phyloP scores from a whole-genome alignment of 2,329 filamentous ascomycete species.

The Drechslerella stenobrocha region DNA sequence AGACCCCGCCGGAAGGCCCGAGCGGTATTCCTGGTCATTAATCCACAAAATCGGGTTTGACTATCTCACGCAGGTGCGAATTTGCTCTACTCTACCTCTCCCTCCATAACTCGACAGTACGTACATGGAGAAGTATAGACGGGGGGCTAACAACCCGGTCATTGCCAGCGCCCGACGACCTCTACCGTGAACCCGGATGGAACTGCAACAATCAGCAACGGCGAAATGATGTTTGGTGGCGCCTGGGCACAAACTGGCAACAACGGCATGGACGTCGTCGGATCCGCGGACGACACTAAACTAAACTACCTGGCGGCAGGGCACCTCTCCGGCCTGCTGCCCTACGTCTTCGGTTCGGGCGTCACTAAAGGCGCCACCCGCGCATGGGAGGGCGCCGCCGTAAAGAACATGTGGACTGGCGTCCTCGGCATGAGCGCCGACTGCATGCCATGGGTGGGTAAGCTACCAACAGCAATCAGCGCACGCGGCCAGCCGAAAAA shows the following conservation, averaged over 20 bases:
- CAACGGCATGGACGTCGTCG: slow-evolving; percentile 59
- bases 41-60: slow-evolving; percentile 60
- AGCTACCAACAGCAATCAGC: slow-evolving; percentile 54
- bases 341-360: slow-evolving; percentile 56
- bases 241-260: slow-evolving; percentile 58
- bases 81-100: too few relatives aligned
- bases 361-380: slow-evolving; percentile 48
- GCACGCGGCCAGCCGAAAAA: slow-evolving; percentile 46
- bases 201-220: slow-evolving; percentile 45
- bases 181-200: slow-evolving; percentile 49
- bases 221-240: slow-evolving; percentile 63
- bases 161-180: slow-evolving; percentile 22
- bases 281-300: slow-evolving; percentile 59
- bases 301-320: slow-evolving; percentile 56
- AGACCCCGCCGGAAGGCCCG: slow-evolving; percentile 56
- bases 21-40: slow-evolving; percentile 58
- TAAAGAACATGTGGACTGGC: slow-evolving; percentile 60
- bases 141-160: too few relatives aligned
- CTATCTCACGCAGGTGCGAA: slow-evolving; percentile 59
- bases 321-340: slow-evolving; percentile 58
- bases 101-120: too few relatives aligned
- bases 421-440: slow-evolving; percentile 61
- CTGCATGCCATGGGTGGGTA: slow-evolving; percentile 60
- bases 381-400: slow-evolving; percentile 39
- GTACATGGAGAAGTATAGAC: too few relatives aligned